Conservation (phyloP, 2,329 filamentous ascomycete genomes). For the Monilinia aucupariae region DNA sequence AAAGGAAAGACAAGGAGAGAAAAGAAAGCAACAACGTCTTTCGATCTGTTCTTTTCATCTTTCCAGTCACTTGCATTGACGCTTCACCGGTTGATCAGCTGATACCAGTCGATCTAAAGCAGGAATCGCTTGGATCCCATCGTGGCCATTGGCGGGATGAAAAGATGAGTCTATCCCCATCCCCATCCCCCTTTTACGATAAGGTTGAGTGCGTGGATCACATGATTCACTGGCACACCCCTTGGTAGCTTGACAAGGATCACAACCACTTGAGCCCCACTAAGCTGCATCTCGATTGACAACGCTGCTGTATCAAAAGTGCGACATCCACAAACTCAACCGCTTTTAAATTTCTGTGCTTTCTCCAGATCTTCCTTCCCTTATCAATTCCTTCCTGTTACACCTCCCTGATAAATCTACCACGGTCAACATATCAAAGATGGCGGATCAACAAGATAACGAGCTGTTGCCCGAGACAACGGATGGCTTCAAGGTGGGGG, state of each 20-base stretch:
- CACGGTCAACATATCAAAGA: conserved; percentile 20
- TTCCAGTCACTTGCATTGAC: no score
- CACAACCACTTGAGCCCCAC: conserved; percentile 9
- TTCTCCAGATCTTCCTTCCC: conserved; percentile 2
- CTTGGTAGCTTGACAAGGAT: conserved; percentile 1
- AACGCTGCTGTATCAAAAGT: conserved; percentile 19
- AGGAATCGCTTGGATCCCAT: no score
- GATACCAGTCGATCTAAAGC: no score
- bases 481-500: conserved; percentile 94
- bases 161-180: no score
- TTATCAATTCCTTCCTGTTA: not conserved
- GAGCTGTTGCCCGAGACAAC: conserved; percentile 84
- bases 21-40: no score
- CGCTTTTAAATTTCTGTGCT: conserved; percentile 15
- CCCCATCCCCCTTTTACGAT: no score
- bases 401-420: not conserved
- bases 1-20: no score
- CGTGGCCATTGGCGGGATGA: no score
- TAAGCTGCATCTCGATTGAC: conserved; percentile 18
- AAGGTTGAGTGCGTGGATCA: no score
- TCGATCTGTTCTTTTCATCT: no score
- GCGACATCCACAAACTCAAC: conserved; percentile 16
- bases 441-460: conserved; percentile 49
- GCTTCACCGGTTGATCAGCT: no score
- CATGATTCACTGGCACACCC: not conserved